A percentile compares a stretch with the other conserved stretches of the same genome.
phyloP scores from a whole-genome alignment of 148 eudicot species.

The Drosera capensis region DNA sequence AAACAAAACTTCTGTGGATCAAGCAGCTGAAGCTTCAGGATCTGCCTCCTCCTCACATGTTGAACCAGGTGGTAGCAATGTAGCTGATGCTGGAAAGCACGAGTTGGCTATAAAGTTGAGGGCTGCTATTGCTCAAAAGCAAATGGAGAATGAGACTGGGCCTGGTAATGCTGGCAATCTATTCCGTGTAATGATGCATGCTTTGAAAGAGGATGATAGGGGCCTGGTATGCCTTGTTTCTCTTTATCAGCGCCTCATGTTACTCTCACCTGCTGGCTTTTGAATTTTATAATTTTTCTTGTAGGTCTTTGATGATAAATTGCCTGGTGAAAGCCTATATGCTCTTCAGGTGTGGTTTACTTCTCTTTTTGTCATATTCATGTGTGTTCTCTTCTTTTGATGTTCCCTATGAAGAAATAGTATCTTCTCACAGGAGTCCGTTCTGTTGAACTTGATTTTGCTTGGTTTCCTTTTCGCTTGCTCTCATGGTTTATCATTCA shows the following conservation, averaged over 20 bases:
- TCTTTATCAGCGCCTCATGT: conserved; percentile 3
- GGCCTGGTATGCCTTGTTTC: conserved; percentile 48
- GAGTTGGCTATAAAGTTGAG: conserved; percentile 74
- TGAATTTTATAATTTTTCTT: conserved; percentile 1
- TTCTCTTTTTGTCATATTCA: not conserved
- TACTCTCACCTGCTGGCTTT: not conserved
- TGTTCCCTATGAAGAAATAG: too few species aligned
- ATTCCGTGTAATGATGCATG: conserved; percentile 71
- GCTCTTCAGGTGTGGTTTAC: conserved; percentile 61
- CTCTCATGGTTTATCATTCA: too few species aligned
- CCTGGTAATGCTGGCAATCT: conserved; percentile 71
- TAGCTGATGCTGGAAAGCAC: conserved; percentile 38
- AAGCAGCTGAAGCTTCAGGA: conserved; percentile 43
- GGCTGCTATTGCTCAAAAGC: conserved; percentile 84
- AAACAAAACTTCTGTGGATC: conserved; percentile 35
- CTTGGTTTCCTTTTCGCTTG: too few species aligned
- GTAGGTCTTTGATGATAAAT: conserved; percentile 80
- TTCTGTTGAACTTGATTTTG: too few species aligned
- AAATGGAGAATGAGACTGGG: conserved; percentile 59
- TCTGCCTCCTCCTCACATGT: conserved; percentile 51
- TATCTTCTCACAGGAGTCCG: too few species aligned
- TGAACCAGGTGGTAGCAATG: conserved; percentile 22
- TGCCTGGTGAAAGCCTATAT: conserved; percentile 76
- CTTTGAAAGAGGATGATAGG: conserved; percentile 68
- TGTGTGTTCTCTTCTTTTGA: not conserved